Base-by-base conservation (phyloP, 768 basidiomycete genomes). In the Podaxis pistillaris region DNA sequence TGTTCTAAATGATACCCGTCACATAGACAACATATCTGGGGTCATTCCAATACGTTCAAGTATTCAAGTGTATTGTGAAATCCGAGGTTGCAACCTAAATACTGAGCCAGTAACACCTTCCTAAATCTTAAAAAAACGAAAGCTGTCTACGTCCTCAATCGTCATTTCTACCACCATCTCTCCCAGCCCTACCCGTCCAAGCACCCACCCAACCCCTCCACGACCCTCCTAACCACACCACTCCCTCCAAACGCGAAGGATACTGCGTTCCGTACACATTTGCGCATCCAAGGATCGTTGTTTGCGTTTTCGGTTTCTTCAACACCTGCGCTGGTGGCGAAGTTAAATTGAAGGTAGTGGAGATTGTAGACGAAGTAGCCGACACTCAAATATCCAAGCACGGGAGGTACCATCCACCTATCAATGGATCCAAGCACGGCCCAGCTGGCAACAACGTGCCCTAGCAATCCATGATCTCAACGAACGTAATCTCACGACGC, bases 261-360 rank as follows among this genome's bases (percentile, higher is more conserved):
- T 95, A 97, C 1, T 92, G 86, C 13, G 95, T 79, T 33, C 84
- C 83, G 72, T 98, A 96, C 0, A 92, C 87, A 71, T 98, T 97
- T 0, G 92, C 91, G 69, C 88, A 96, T 0, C 96, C 96, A 0
- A 94, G 74, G 1, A 97, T 83, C 24, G 69, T 64, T 28, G 72
- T 66, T 63, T 85, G 81, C 15, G 70, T 75, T 67, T 66, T 78
- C 66, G 62, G 70, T 73, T 24, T 70, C 58, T 49, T 73, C 66
- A 56, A 71, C 72, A 41, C 26, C 8, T 28, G 6, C 2, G 15
- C 37, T 30, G 52, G 17, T 8, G 51, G 15, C 7, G 49, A 40
- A 4, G 60, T 5, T n/a, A 38, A 41, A 17, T 28, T 28, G 4
- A 6, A 28, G 28, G 28, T 28, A 28, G 28, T 28, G 28, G 28